Conservation (phyloP, 306 rosid genomes). For the Albizia julibrissin region DNA sequence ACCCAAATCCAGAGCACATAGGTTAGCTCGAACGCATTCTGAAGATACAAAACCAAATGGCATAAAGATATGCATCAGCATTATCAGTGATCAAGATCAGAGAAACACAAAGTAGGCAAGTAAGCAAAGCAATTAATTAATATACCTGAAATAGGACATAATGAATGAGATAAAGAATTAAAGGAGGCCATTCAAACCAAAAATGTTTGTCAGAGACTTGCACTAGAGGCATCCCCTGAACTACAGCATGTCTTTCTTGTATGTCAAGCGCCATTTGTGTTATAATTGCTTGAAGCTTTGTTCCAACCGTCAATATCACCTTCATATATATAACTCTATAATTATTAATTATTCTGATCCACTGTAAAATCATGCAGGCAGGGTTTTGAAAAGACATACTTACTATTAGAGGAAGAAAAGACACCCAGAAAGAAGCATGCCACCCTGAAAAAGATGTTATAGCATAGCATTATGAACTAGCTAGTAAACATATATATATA, state of each 20-base stretch:
- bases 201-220: slow-evolving; percentile 90
- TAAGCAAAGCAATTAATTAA: background rate
- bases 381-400: background rate
- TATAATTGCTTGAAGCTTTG: slow-evolving; percentile 92
- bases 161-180: slow-evolving; percentile 80
- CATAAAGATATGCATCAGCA: background rate
- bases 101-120: background rate
- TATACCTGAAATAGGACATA: slow-evolving; percentile 88
- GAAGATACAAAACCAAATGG: slow-evolving; percentile 33
- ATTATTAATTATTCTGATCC: background rate
- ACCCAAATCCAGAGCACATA: slow-evolving; percentile 95
- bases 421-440: slow-evolving; percentile 66
- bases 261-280: slow-evolving; percentile 89
- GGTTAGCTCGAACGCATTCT: slow-evolving; percentile 97
- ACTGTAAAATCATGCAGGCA: background rate
- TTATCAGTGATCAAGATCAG: background rate
- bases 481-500: background rate
- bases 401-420: slow-evolving; percentile 76
- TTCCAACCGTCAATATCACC: slow-evolving; percentile 89
- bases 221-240: slow-evolving; percentile 96
- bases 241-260: slow-evolving; percentile 86
- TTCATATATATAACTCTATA: slow-evolving; percentile 34
- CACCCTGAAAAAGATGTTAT: slow-evolving; percentile 58
- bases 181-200: slow-evolving; percentile 86
- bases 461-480: background rate